Base-by-base conservation (phyloP, 1,284 basidiomycete genomes). In the Apiotrichum brassicae region DNA sequence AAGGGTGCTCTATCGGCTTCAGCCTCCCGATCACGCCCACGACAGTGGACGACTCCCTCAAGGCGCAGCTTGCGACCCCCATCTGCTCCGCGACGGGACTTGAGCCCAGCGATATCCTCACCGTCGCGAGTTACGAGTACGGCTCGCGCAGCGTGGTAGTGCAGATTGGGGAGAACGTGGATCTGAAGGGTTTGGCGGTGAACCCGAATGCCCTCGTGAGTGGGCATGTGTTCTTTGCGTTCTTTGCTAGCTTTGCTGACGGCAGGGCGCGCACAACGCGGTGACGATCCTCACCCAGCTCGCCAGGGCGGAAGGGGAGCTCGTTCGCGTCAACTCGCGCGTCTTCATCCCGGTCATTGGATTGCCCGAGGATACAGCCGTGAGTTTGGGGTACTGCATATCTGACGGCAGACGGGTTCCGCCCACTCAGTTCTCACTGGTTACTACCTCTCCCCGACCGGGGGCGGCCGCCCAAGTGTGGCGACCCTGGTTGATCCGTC, bases 21-120 rank as follows among this genome's bases (percentile, higher is more conserved):
- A 40, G 97, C 91, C 75, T 97, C 89, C 36, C 73, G 54, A 63
- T 78, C 73, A 52, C 32, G 14, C n/a, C 46, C 12, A 20, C 40
- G 16, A 43, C 26, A 4, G 28, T 23, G 1, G 30, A 33, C 20
- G 39, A 6, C 7, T n/a, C 30, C n/a, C 4, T 14, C 23, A 41
- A 35, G 14, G 24, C 24, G 3, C 24, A 33, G 24, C 32, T 38
- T 1, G 14, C 18, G 4, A 35, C 35, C 5, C 41, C 24, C 4
- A 2, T 46, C 19, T 11, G 14, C 25, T 12, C 23, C 1, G 43
- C 43, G 12, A 14, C 35, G 0, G 43, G 43, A 9, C 23, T 45
- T n/a, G 5, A 22, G 4, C 24, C n/a, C 4, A 20, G 18, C 7
- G 26, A 46, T 23, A 38, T 46, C 14, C 20, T 46, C 26, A 14